These are phyloP conservation scores for Phytophthora hybrid DNA, from an alignment of 352 stramenopile species.

Conservation along the genomic window DNA sequence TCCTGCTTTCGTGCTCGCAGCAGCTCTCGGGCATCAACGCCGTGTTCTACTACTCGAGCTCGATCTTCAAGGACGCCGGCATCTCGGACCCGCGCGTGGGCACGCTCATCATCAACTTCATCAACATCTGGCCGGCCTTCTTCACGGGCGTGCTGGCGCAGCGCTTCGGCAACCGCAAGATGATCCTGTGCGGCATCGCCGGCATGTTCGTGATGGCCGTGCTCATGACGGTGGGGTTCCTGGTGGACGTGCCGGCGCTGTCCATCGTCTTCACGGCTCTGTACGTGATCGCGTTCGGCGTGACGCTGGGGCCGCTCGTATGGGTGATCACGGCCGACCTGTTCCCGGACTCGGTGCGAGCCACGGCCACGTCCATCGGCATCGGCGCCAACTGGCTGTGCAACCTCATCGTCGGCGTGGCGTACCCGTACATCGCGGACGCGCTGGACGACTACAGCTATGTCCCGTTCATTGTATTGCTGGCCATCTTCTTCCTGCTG, in stretches of 20 bases:
- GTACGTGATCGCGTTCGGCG: conserved; percentile 18
- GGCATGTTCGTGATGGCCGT: conserved; percentile 39
- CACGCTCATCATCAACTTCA: conserved; percentile 27
- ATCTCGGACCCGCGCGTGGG: conserved; percentile 25
- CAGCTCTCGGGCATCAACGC: conserved; percentile 64
- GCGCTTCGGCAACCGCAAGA: conserved; percentile 56
- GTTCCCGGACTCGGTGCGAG: conserved; percentile 30
- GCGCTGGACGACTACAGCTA: conserved; percentile 52
- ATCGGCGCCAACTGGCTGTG: conserved; percentile 58
- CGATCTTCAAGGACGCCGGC: conserved; percentile 23
- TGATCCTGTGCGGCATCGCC: conserved; percentile 45
- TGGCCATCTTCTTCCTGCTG: conserved; percentile 53
- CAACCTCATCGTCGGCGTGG: conserved; percentile 60
- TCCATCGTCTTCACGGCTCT: conserved; percentile 36
- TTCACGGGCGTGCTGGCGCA: conserved; percentile 38
- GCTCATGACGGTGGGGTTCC: conserved; percentile 38
- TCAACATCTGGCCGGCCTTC: too few species aligned
- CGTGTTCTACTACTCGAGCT: neutral
- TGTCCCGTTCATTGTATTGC: conserved; percentile 50
- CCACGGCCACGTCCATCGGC: conserved; percentile 43
- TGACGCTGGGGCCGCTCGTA: conserved; percentile 18
- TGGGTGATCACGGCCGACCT: conserved; percentile 33
- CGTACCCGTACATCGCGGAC: conserved; percentile 59
- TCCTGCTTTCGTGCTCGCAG: conserved; percentile 46
- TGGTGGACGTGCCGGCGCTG: conserved; percentile 29